These are phyloP conservation scores for Trichophyton rubrum DNA, from an alignment of 2,329 filamentous ascomycete species.

Conservation along the genomic window DNA sequence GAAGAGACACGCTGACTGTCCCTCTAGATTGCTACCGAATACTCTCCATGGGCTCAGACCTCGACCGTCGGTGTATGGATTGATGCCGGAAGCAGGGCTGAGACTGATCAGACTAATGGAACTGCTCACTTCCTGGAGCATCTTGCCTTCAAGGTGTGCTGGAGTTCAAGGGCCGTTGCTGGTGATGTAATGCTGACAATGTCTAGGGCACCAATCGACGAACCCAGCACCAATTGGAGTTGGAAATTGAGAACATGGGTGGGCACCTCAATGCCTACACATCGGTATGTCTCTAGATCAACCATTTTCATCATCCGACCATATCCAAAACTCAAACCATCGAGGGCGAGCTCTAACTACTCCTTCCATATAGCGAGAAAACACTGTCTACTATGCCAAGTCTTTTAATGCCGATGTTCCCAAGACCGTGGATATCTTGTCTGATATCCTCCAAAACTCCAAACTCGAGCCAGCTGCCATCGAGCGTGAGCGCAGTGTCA, in stretches of 20 bases:
- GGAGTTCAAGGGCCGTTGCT: neutral
- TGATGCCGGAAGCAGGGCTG: conserved; percentile 92
- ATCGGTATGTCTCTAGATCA: conserved; percentile 53
- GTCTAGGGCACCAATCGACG: conserved; percentile 72
- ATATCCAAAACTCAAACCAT: neutral
- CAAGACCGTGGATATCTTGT: conserved; percentile 91
- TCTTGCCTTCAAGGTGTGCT: conserved; percentile 89
- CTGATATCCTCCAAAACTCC: conserved; percentile 98
- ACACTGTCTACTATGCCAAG: conserved; percentile 99
- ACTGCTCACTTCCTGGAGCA: conserved; percentile 99
- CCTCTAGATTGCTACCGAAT: conserved; percentile 81
- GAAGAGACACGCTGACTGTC: conserved; percentile 20
- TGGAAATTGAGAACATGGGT: conserved; percentile 99
- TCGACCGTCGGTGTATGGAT: conserved; percentile 99
- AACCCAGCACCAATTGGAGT: conserved; percentile 92
- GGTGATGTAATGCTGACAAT: conserved; percentile 5
- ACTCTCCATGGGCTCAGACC: conserved; percentile 96
- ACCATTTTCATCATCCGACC: neutral
- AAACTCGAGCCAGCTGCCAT: conserved; percentile 89
- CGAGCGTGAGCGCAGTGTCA: conserved; percentile 96
- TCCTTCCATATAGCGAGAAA: conserved; percentile 59
- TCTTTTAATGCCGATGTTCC: conserved; percentile 96
- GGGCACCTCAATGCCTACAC: conserved; percentile 99
- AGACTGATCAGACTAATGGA: conserved; percentile 97
- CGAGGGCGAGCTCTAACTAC: neutral